Evolutionary conservation across 805 yeast genomes (phyloP), one percentile per base, ranked within the genome.

Genomic region (Debaryomyces maramus): DNA sequence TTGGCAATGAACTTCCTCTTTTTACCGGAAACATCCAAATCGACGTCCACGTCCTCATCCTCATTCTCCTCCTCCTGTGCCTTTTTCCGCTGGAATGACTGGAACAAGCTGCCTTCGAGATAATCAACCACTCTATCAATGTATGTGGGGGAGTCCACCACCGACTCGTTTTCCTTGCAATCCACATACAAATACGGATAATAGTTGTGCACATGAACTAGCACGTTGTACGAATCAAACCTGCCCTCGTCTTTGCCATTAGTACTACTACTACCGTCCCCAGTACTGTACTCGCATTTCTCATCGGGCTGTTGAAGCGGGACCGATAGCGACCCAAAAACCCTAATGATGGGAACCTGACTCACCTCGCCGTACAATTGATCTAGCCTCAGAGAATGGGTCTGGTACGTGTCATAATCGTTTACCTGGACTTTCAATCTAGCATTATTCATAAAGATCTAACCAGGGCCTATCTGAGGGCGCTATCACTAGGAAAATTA

Each of bases 101-200:
- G 55, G 2, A 49, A 51, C 13, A 81, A 46, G 11, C 61, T 58
- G 1, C 31, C 37, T 47, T 84, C 88, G 10, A 84, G 52, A 41
- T 65, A 61, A 7, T 47, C 27, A 23, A 66, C 75, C 13, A 83
- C 47, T 1, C 56, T 48, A 3, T 60, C 47, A 20, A 83, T 60
- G 40, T 67, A 67, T 13, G 56, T 53, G 9, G 53, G 41, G 5
- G 67, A 50, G 4, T 7, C 30, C 10, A 36, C 18, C 11, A 36
- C 8, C 15, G 19, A 14, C n/a, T 29, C 34, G 10, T 11, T 47
- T 41, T 3, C 84, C 31, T 66, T 68, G 52, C 83, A 83, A 24
- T 77, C 79, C 2, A 90, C 67, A 54, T 75, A 89, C 2, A 91
- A 48, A 54, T 91, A 93, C 0, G 98, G 99, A 47, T 73, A 87